A percentile compares a stretch with the other conserved stretches of the same genome.
These are phyloP conservation scores for Hysterium pulicare DNA, from an alignment of 2,329 filamentous ascomycete genomes.

Conservation along the genomic window DNA sequence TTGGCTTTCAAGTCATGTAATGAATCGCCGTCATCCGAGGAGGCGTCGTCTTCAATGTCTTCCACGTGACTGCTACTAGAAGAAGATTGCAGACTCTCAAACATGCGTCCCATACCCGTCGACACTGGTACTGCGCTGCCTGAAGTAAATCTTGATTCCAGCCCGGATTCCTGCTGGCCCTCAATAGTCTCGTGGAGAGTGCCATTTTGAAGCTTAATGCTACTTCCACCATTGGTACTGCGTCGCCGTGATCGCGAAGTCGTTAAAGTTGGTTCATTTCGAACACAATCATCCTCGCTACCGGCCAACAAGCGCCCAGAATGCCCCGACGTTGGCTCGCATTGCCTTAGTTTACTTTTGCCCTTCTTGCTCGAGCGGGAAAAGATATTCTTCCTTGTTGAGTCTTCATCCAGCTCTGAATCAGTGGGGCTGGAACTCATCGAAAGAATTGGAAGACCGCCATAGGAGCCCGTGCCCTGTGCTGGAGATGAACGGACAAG, in stretches of 20 bases:
- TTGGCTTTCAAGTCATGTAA: slow-evolving; percentile 39
- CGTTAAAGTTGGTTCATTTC: slow-evolving; percentile 18
- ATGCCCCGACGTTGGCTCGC: slow-evolving; percentile 13
- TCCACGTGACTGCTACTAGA: slow-evolving; percentile 22
- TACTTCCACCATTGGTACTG: slow-evolving; percentile 20
- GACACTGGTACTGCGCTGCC: slow-evolving; percentile 21
- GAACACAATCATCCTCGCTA: slow-evolving; percentile 15
- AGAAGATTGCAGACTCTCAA: slow-evolving; percentile 26
- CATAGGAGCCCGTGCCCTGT: slow-evolving; percentile 60
- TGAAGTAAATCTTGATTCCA: slow-evolving; percentile 33
- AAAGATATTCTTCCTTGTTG: slow-evolving; percentile 20
- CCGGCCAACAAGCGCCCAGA: slow-evolving; percentile 12
- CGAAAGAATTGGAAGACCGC: slow-evolving; percentile 51
- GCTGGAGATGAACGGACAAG: slow-evolving; percentile 59
- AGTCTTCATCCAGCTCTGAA: slow-evolving; percentile 30
- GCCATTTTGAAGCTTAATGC: slow-evolving; percentile 7
- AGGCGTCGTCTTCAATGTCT: slow-evolving; percentile 23
- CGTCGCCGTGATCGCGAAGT: slow-evolving; percentile 22
- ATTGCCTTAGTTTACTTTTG: slow-evolving; percentile 33
- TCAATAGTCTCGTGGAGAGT: slow-evolving; percentile 22
- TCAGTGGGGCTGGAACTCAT: slow-evolving; percentile 33
- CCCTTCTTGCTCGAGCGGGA: slow-evolving; percentile 26
- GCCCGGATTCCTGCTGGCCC: slow-evolving; percentile 24
- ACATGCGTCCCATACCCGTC: slow-evolving; percentile 17
- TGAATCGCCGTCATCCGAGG: slow-evolving; percentile 32